A percentile compares a stretch with the other conserved stretches of the same genome.
These are phyloP conservation scores for Castanea mollissima DNA, from an alignment of 306 rosid genomes.

Conservation along the genomic window DNA sequence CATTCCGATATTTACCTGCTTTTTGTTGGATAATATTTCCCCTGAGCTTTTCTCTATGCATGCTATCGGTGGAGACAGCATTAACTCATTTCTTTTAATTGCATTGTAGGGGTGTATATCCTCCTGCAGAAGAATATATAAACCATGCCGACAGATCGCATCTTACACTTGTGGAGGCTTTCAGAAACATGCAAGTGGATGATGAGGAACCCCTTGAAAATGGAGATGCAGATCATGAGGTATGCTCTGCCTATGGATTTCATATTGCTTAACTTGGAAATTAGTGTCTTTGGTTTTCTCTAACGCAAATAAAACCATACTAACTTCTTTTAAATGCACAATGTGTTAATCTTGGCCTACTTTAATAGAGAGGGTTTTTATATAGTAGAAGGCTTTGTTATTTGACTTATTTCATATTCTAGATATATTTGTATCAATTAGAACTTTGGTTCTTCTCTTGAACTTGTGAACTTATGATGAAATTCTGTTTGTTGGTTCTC, in stretches of 20 bases:
- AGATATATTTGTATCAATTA: not conserved
- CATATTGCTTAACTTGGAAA: not conserved
- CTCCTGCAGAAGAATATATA: conserved; percentile 67
- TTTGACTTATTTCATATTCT: conserved; percentile 1
- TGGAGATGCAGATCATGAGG: conserved; percentile 79
- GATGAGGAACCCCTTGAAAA: conserved; percentile 77
- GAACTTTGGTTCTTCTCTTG: no score
- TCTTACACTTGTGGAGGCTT: conserved; percentile 84
- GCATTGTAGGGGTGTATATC: conserved; percentile 62
- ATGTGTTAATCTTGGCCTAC: not conserved
- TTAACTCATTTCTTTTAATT: conserved; percentile 22
- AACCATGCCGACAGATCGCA: conserved; percentile 61
- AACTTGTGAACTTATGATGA: not conserved
- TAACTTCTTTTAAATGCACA: not conserved
- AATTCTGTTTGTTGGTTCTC: conserved; percentile 12
- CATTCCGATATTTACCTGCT: not conserved
- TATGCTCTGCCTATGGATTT: conserved; percentile 23
- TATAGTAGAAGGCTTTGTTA: not conserved
- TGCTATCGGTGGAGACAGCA: conserved; percentile 12
- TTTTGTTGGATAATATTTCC: not conserved
- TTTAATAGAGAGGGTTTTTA: not conserved
- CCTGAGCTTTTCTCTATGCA: not conserved
- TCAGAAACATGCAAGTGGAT: conserved; percentile 72
- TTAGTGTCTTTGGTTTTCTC: not conserved
- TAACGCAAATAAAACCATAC: not conserved